A percentile compares a stretch with the other conserved stretches of the same genome.
phyloP scores from a whole-genome alignment of 2,329 filamentous ascomycete genomes.

The Chaetomiaceae sp. region DNA sequence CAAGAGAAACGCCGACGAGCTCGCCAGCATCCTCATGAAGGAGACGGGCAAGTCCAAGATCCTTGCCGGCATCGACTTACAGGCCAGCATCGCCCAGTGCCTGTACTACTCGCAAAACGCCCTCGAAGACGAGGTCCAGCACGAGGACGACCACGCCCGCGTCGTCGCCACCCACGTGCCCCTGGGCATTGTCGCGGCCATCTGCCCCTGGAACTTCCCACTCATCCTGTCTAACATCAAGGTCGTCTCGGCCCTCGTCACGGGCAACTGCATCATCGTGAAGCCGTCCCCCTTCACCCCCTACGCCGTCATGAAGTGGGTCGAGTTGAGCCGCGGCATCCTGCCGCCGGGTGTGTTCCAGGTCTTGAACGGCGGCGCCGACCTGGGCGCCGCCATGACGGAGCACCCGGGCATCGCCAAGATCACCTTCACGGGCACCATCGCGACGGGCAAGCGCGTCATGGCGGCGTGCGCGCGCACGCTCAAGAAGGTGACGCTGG shows the following conservation, averaged over 20 bases:
- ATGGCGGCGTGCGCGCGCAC: conserved; percentile 40
- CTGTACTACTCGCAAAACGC: conserved; percentile 35
- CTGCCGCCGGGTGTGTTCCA: conserved; percentile 55
- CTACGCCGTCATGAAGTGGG: conserved; percentile 47
- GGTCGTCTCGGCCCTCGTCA: conserved; percentile 44
- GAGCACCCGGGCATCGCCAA: conserved; percentile 51
- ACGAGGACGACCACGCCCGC: conserved; percentile 40
- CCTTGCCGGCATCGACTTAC: conserved; percentile 37
- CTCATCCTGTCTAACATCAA: conserved; percentile 46
- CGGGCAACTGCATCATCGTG: conserved; percentile 51
- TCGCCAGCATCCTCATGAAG: conserved; percentile 41
- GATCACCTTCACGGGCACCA: conserved; percentile 56
- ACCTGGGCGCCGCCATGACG: conserved; percentile 49
- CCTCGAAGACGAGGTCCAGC: conserved; percentile 43
- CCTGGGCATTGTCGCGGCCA: conserved; percentile 48
- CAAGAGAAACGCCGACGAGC: conserved; percentile 36
- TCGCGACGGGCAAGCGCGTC: conserved; percentile 40
- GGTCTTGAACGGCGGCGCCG: conserved; percentile 49
- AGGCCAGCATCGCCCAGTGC: conserved; percentile 34
- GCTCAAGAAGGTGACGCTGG: conserved; percentile 50
- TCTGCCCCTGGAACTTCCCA: conserved; percentile 58
- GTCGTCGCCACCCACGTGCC: conserved; percentile 42
- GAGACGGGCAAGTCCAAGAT: conserved; percentile 49
- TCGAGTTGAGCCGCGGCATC: conserved; percentile 43
- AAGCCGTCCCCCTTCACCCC: conserved; percentile 56